Evolutionary conservation across 2,329 filamentous ascomycete species (phyloP), one percentile per base, ranked within the genome.

Genomic region (Fonsecaea nubica): DNA sequence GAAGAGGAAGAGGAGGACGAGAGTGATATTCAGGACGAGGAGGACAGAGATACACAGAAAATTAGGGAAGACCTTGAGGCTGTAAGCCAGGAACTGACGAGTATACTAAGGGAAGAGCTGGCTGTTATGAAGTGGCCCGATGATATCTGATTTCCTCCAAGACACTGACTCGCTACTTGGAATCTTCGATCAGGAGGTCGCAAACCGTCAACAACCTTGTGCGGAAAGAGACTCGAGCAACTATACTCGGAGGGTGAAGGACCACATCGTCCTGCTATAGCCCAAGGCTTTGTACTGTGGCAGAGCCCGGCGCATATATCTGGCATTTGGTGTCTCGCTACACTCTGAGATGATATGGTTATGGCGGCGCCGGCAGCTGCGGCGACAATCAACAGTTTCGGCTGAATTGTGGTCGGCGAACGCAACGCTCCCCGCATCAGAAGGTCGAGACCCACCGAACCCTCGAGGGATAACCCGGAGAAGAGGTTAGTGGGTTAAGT

Each of bases 51-150:
- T 59, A 42, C 63, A 61, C 59, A 70, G n/a, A 60, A 64, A 35
- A 62, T 71, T 35, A 69, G 69, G 12, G 63, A 64, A 54, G 72
- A 73, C 25, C 68, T 73, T 13, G 72, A 72, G 45, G 36, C 64
- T 6, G 68, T 73, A 25, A 69, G 69, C 58, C 67, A 72, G 66
- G 67, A 70, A 50, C 62, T 74, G 35, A 66, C 69, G 13, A 50
- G 25, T 25, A 54, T 68, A 15, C 53, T 74, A 25, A 66, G 70
- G 53, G 64, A 61, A 53, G 69, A 74, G 53, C 58, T 74, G 54
- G 55, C 66, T 33, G 60, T 40, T 30, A 53, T 74, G 36, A 72
- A 63, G 61, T 73, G 71, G 72, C 72, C 72, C 4, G 69, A 71
- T 21, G 72, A 73, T 54, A 72, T 73, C 38, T 74, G 67, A 72